Conservation (phyloP, 345 rosid species). For the Brassica incana region DNA sequence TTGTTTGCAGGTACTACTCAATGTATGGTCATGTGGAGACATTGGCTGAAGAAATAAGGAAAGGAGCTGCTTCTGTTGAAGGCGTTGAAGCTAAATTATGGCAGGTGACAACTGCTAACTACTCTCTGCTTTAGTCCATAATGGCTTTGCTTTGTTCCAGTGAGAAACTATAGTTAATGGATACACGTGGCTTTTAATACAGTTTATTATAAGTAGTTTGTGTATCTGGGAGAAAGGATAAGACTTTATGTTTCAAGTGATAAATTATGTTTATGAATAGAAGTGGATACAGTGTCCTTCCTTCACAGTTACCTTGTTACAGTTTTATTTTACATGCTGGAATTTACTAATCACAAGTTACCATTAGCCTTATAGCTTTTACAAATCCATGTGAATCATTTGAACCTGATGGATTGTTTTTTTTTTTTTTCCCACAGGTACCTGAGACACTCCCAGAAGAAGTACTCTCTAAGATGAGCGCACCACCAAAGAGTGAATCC, state of each 20-base stretch:
- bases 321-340: too few species aligned
- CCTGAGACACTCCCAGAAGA: conserved; percentile 88
- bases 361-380: not conserved
- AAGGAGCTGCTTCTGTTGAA: conserved; percentile 91
- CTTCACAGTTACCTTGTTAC: too few species aligned
- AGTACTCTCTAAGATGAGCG: conserved; percentile 83
- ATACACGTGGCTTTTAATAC: not conserved
- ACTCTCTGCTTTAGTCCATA: not conserved
- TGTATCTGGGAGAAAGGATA: not conserved
- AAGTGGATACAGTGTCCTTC: too few species aligned
- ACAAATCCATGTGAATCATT: not conserved
- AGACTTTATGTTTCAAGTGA: not conserved
- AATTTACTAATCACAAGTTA: not conserved
- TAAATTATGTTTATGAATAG: too few species aligned
- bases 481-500: conserved; percentile 81
- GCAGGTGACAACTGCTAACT: conserved; percentile 56
- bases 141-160: not conserved
- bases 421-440: conserved; percentile 51
- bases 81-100: conserved; percentile 93
- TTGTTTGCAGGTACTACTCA: conserved; percentile 74
- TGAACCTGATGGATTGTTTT: too few species aligned
- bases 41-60: conserved; percentile 88
- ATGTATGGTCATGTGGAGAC: conserved; percentile 96
- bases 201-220: not conserved
- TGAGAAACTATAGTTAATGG: not conserved